Evolutionary conservation across 2,329 filamentous ascomycete genomes (phyloP).

Genomic region (Aspergillus pseudonomiae): DNA sequence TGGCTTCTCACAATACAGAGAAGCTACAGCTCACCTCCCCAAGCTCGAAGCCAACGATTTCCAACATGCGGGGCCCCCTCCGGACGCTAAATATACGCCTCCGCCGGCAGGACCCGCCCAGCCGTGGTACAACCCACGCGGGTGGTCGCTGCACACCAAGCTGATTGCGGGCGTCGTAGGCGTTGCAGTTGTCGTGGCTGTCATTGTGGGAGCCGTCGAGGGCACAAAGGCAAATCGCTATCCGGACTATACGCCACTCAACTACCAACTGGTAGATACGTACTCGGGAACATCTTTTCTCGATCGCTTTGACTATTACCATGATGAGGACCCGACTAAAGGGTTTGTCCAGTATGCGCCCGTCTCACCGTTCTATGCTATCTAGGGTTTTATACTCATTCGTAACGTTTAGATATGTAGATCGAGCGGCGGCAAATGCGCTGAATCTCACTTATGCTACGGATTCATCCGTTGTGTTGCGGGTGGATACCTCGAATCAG

Average conservation of each 20-base stretch:
- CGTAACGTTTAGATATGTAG: slow-evolving; percentile 40
- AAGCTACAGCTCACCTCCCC: slow-evolving; percentile 22
- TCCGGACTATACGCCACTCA: slow-evolving; percentile 46
- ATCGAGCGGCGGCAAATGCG: slow-evolving; percentile 33
- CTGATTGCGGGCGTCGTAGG: slow-evolving; percentile 44
- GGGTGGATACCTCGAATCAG: slow-evolving; percentile 63
- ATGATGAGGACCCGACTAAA: slow-evolving; percentile 46
- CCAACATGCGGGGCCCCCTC: slow-evolving; percentile 22
- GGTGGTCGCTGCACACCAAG: slow-evolving; percentile 60
- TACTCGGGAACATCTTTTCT: slow-evolving; percentile 49
- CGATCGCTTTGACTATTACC: slow-evolving; percentile 51
- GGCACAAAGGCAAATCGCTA: slow-evolving; percentile 43
- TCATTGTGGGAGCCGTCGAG: slow-evolving; percentile 50
- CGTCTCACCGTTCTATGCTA: slow-evolving; percentile 20
- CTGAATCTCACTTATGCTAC: slow-evolving; percentile 66
- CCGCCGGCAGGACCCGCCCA: slow-evolving; percentile 8
- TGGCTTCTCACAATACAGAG: slow-evolving; percentile 26
- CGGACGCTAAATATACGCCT: slow-evolving; percentile 10
- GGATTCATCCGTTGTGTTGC: slow-evolving; percentile 56
- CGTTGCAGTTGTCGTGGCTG: slow-evolving; percentile 50
- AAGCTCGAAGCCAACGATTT: slow-evolving; percentile 18
- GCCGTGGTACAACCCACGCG: slow-evolving; percentile 52
- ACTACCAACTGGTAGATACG: slow-evolving; percentile 47
- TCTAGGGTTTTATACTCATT: neutral
- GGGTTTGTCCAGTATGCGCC: slow-evolving; percentile 52